Conservation (phyloP, 2,329 filamentous ascomycete species). For the Escovopsis sp. region DNA sequence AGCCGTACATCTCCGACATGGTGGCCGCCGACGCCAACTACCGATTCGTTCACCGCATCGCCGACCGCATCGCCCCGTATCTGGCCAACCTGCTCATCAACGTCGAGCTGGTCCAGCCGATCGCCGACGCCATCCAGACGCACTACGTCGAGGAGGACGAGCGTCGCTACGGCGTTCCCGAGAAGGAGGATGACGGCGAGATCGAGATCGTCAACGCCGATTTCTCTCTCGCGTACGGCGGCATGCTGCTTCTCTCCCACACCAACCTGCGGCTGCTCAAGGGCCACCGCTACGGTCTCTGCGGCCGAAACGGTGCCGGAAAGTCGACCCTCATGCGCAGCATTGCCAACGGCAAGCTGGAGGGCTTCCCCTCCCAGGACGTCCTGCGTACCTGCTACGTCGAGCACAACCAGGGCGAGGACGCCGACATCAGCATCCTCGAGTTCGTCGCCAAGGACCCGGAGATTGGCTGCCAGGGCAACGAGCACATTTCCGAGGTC, state of each 20-base stretch:
- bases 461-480: slow-evolving; percentile 63
- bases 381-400: slow-evolving; percentile 93
- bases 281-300: slow-evolving; percentile 93
- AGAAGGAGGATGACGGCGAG: slow-evolving; percentile 83
- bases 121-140: slow-evolving; percentile 60
- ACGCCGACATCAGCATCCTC: slow-evolving; percentile 89
- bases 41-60: slow-evolving; percentile 61
- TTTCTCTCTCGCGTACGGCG: slow-evolving; percentile 94
- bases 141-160: slow-evolving; percentile 74
- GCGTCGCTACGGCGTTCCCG: slow-evolving; percentile 70
- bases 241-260: slow-evolving; percentile 91
- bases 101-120: slow-evolving; percentile 41
- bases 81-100: slow-evolving; percentile 54
- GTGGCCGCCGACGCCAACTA: slow-evolving; percentile 79
- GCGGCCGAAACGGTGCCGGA: slow-evolving; percentile 90
- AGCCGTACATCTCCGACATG: slow-evolving; percentile 67
- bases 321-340: slow-evolving; percentile 99
- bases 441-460: slow-evolving; percentile 88
- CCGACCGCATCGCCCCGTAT: slow-evolving; percentile 57
- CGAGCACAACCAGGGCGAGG: slow-evolving; percentile 97
- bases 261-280: slow-evolving; percentile 90
- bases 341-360: slow-evolving; percentile 88
- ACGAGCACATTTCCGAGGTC: slow-evolving; percentile 69
- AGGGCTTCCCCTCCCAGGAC: slow-evolving; percentile 89
- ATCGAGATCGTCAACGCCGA: slow-evolving; percentile 93